Base-by-base conservation (phyloP, 2,329 filamentous ascomycete genomes). In the Hypoxylon sp. region DNA sequence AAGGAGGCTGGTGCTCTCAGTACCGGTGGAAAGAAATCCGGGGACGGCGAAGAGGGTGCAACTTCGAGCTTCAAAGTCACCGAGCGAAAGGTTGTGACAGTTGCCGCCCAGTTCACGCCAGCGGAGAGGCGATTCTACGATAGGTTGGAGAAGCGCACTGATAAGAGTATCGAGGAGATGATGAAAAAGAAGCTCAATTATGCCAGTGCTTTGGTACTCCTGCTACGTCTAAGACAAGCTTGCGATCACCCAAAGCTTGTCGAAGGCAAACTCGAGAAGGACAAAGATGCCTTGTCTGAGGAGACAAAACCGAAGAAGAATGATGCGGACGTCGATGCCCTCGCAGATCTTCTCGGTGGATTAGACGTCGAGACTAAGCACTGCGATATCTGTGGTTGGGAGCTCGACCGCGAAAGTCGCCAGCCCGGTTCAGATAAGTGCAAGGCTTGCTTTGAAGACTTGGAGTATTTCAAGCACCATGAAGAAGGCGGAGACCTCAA, bases 201-300 rank as follows among this genome's bases (percentile, higher is more conserved):
- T 77, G 95, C 97, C 64, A 97, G 94, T 74, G 96, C 96, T 17
- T 88, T 99, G 76, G 94, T 97, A 11, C 83, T 99, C 67, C 87
- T 99, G n/a, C 83, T 99, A 61, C 90, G 96, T 41, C 84, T 99
- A 66, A 88, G 96, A 65, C 96, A 99, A 79, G 93, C 94, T 19
- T 99, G 96, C 79, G 97, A 99, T 76, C 96, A 99, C 77, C 94
- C 94, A 0, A 91, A 93, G 71, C 85, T 99, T 49, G 91, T 97
- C 11, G 93, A 93, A 71, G 91, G 90, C 69, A 95, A 97, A 75
- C 84, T 98, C 63, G 91, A 91, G 60, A 93, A 93, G 71, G 96
- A 99, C 77, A 93, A 91, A 74, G 96, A 98, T 75, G 93, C 93
- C 2, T 82, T 97, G 60, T 86, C 89, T 0, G 91, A 89, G 0